Evolutionary conservation across 1,284 basidiomycete genomes (phyloP).

Genomic region (Leccinum pachyderme): DNA sequence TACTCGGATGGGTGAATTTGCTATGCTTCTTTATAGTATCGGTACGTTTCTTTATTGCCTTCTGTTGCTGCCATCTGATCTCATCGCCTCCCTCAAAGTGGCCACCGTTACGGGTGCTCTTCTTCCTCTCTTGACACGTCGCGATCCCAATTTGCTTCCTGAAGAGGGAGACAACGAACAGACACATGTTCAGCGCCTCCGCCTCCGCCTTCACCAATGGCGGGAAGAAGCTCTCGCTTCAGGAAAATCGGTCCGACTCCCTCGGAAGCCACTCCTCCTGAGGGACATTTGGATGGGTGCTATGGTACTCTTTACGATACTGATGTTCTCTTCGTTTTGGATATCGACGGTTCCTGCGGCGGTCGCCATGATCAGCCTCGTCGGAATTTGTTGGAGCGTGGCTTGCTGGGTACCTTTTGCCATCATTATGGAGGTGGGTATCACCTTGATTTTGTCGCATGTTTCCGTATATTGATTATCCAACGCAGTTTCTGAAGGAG

Average conservation of each 20-base stretch:
- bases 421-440: conserved; percentile 86
- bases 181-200: conserved; percentile 65
- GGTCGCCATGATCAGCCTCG: conserved; percentile 75
- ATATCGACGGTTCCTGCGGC: conserved; percentile 74
- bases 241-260: conserved; percentile 72
- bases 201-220: conserved; percentile 76
- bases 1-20: conserved; percentile 84
- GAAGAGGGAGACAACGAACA: conserved; percentile 72
- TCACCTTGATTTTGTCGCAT: neutral
- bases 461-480: conserved; percentile 2
- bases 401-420: conserved; percentile 92
- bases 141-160: conserved; percentile 74
- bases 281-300: conserved; percentile 92
- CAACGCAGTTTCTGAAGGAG: conserved; percentile 77
- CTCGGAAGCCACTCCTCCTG: conserved; percentile 84
- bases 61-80: conserved; percentile 3
- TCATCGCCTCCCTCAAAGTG: conserved; percentile 46
- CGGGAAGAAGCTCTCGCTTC: conserved; percentile 73
- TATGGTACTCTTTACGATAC: conserved; percentile 70
- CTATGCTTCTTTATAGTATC: conserved; percentile 88
- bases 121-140: conserved; percentile 78
- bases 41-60: conserved; percentile 44
- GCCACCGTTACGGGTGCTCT: conserved; percentile 81
- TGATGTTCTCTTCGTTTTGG: conserved; percentile 84
- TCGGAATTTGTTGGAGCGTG: conserved; percentile 93